Conservation (phyloP, 2,329 filamentous ascomycete species). For the Xylaria sp. region DNA sequence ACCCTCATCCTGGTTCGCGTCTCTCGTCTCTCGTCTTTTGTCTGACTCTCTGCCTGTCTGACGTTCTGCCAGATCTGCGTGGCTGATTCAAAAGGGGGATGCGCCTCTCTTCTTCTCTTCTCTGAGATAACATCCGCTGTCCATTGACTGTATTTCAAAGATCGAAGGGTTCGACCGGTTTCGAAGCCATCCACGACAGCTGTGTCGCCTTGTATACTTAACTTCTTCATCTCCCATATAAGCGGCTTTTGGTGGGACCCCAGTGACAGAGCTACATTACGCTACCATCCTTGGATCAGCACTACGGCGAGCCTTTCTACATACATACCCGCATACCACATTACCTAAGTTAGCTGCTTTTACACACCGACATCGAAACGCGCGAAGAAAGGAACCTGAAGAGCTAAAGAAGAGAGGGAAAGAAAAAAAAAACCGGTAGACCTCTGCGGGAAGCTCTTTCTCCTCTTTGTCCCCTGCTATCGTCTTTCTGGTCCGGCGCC, state of each 20-base stretch:
- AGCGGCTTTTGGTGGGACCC: constrained; percentile 20
- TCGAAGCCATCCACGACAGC: neutral
- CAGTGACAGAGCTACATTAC: constrained; percentile 10
- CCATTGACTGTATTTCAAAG: neutral
- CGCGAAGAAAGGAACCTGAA: neutral
- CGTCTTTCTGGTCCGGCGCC: constrained; percentile 15
- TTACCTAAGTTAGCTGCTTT: constrained; percentile 21
- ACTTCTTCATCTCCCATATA: neutral
- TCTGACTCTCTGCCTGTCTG: constrained; percentile 8
- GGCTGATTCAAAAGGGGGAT: constrained; percentile 4
- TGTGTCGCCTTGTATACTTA: constrained; percentile 5
- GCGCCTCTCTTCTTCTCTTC: neutral
- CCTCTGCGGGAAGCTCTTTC: constrained; percentile 13
- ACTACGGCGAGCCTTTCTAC: constrained; percentile 1
- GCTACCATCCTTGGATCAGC: constrained; percentile 10
- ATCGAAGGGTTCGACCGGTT: constrained; percentile 1
- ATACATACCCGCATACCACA: neutral
- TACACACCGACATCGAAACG: constrained; percentile 26
- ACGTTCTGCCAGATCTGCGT: neutral
- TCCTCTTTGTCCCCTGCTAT: constrained; percentile 24
- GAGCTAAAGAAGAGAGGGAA: constrained; percentile 24
- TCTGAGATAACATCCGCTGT: neutral
- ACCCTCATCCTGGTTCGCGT: constrained; percentile 23
- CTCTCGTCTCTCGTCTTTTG: constrained; percentile 19
- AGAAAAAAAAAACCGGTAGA: constrained; percentile 25